Evolutionary conservation across 768 basidiomycete genomes (phyloP), one percentile per base, ranked within the genome.

Genomic region (Hydnomerulius pinastri): DNA sequence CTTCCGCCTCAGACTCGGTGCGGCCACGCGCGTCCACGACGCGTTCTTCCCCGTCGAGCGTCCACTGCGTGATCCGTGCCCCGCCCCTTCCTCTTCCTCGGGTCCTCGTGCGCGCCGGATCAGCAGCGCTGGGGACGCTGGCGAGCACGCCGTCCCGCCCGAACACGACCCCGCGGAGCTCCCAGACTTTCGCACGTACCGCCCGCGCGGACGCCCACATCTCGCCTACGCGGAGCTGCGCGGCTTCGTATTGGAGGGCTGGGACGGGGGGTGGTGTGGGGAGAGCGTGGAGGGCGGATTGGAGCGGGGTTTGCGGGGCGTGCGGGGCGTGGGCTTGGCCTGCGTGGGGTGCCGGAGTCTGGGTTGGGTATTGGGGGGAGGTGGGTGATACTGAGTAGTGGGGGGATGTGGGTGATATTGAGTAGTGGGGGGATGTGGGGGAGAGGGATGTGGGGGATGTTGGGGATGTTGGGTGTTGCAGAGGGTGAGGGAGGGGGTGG

Each of bases 1-100:
- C 88, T 60, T 85, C 86, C 18, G 76, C 87, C 67, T 92, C 89
- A 55, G 80, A 82, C 69, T 87, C 86, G 46, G 86, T 90, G 39
- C 87, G 73, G 15, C 89, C 89, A 35, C 82, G 60, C 33, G 71
- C 67, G 66, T 91, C 87, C 37, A 91, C 87, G 1, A 85, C 64
- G 37, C 80, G 70, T 64, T 79, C 77, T 38, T 66, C 60, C 12
- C 86, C 86, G 57, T 86, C 85, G 36, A 89, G 68, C 51, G 80
- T 82, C 83, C 85, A 83, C 64, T 90, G 87, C 25, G 58, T 52
- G 30, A 52, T 48, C 54, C 64, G 49, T 17, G 58, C 55, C 29
- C 64, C 60, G 86, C 62, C 83, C 76, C 58, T 82, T 83, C 38
- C 82, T 82, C 56, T 82, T 80, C 45, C 52, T n/a, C 43, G 33